phyloP scores from a whole-genome alignment of 1,284 basidiomycete genomes.

The Puccinia brachypodii region DNA sequence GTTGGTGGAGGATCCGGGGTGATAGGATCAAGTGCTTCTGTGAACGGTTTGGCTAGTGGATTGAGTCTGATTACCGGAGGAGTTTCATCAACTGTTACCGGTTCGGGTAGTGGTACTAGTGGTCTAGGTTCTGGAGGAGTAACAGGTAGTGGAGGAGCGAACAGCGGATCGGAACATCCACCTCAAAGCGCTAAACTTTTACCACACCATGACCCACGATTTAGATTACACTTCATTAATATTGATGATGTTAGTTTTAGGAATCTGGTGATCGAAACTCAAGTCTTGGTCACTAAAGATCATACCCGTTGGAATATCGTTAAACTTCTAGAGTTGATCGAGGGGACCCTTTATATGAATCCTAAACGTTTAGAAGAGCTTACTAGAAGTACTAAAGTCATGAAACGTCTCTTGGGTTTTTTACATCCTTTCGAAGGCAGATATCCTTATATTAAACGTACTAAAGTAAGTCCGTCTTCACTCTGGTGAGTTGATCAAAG shows the following conservation, averaged over 20 bases:
- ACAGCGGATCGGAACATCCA: conserved; percentile 12
- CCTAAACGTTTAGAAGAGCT: conserved; percentile 94
- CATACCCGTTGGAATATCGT: conserved; percentile 92
- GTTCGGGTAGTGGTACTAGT: not conserved
- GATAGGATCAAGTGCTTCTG: conserved; percentile 36
- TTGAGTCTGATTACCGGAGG: conserved; percentile 37
- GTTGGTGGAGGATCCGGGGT: conserved; percentile 4
- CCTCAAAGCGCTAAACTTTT: conserved; percentile 56
- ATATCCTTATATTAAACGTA: conserved; percentile 78
- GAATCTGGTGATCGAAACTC: conserved; percentile 53
- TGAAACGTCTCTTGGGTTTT: conserved; percentile 82
- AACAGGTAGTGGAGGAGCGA: not conserved
- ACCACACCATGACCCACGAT: conserved; percentile 79
- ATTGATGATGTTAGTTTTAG: conserved; percentile 56
- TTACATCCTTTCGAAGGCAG: conserved; percentile 84
- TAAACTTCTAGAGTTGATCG: conserved; percentile 79
- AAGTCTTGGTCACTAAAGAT: conserved; percentile 85
- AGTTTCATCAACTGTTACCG: conserved; percentile 20
- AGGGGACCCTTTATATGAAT: conserved; percentile 80
- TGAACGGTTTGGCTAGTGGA: conserved; percentile 30
- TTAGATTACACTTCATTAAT: conserved; percentile 62
- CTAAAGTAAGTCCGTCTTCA: conserved; percentile 62
- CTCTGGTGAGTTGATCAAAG: not conserved
- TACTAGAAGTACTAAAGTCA: conserved; percentile 82
- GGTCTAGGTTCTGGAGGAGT: not conserved